Base-by-base conservation (phyloP, 2,329 filamentous ascomycete species). In the Alternaria conjuncta region DNA sequence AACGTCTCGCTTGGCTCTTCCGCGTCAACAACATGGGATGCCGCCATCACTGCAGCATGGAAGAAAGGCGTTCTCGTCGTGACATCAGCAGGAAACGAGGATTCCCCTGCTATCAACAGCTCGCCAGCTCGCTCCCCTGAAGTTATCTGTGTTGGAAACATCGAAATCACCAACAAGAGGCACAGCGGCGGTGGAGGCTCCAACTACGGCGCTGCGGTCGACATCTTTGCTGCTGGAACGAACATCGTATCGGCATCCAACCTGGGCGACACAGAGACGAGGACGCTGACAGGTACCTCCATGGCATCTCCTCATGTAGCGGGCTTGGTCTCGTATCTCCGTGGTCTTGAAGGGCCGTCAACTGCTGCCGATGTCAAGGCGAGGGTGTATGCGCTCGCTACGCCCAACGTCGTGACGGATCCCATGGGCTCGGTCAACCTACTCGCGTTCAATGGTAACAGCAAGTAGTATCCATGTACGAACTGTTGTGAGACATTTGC, bases 271-370 rank as follows among this genome's bases (percentile, higher is more conserved):
- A 84, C 61, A 20, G 73, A 67, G 4, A 71, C 68, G 75, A 78
- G 79, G 51, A 82, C 73, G 26, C 82, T 88, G 70, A 85, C 82
- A 6, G 89, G 88, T 41, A 91, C 89, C 5, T 88, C 84, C 30
- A 90, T 90, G 88, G 89, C 90, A 15, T 85, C 86, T 11, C 90
- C 90, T 2, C 90, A 92, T 74, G 85, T 92, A 58, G 86, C 88
- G 49, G 90, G 90, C 55, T 83, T 92, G 3, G 88, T 88, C 10
- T 89, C 89, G 41, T 92, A 92, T 78, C 80, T 92, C 25, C 88
- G 92, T 82, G 79, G 78, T 13, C 77, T 86, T 15, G 81, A 85
- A 61, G 79, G 78, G 0, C 41, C 65, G 4, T 65, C 55, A 10
- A 71, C 59, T 28, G 75, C 74, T 1, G 64, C 63, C 5, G 63